Evolutionary conservation across 1,284 basidiomycete species (phyloP), one percentile per base, ranked within the genome.

Genomic region (Sanghuangporus baumii): DNA sequence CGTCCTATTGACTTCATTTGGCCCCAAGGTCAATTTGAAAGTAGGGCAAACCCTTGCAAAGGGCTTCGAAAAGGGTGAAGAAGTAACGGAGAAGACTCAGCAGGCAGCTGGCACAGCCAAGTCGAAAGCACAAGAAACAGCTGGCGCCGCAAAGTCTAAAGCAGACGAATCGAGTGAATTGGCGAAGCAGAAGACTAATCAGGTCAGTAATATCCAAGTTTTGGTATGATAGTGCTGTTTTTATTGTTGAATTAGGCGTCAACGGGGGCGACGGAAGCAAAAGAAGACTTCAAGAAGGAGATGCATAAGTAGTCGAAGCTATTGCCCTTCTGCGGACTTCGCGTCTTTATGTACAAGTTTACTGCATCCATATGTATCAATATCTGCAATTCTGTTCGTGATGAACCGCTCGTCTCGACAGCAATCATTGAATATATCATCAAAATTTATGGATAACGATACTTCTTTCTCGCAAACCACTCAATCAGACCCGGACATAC

Each of bases 11-110:
- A 41, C 51, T 50, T 23, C n/a, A 6, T 23, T 52, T 14, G 18
- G 36, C 20, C 46, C 9, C 23, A 12, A 89, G 86, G 78, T 87
- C 0, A 88, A 87, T 71, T 83, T 81, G 72, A 80, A 79, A 31
- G 76, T 87, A 8, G 86, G 86, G 1, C 71, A 81, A 66, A 79
- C 79, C 1, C 73, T 89, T 8, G 87, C 86, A 14, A 80, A 78
- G 7, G 86, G 85, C 0, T 83, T 89, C 63, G 87, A 86, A 64
- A 83, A 77, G 14, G 86, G 85, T 8, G 83, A 89, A 71, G 70
- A 82, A 62, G 82, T 78, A 11, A 79, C 84, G 0, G 73, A 81
- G 66, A 74, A 77, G 46, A 81, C 85, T 3, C 86, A 87, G 68
- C 76, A 86, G 63, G 78, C 76, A 43, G 63, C 55, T 63, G 72